phyloP scores from a whole-genome alignment of 805 yeast genomes.

The Metschnikowia corniflorae region DNA sequence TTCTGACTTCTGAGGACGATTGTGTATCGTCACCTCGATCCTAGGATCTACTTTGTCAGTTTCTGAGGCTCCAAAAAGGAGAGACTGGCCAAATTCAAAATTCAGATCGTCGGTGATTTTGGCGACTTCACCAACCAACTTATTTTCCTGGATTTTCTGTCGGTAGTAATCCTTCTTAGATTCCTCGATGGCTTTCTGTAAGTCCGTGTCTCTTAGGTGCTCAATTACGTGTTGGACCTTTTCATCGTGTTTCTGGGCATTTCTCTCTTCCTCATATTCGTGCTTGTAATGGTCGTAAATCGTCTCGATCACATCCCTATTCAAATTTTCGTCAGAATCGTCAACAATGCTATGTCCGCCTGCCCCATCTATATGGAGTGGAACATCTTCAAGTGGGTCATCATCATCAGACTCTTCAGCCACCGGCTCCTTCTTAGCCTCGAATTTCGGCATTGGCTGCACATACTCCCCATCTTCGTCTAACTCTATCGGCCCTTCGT shows the following conservation, averaged over 20 bases:
- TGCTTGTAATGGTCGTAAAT: slow-evolving; percentile 31
- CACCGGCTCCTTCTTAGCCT: neutral
- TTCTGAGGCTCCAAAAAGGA: slow-evolving; percentile 15
- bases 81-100: slow-evolving; percentile 21
- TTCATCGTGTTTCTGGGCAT: neutral
- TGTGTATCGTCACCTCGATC: too few species aligned
- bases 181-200: slow-evolving; percentile 45
- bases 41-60: too few species aligned
- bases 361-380: slow-evolving; percentile 11
- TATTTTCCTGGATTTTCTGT: slow-evolving; percentile 22
- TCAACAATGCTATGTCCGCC: neutral
- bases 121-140: neutral
- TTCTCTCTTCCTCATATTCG: slow-evolving; percentile 5
- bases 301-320: slow-evolving; percentile 33
- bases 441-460: neutral
- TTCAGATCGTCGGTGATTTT: neutral
- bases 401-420: slow-evolving; percentile 18
- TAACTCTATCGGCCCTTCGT: slow-evolving; percentile 47
- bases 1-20: neutral
- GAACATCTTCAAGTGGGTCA: slow-evolving; percentile 23
- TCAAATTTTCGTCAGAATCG: slow-evolving; percentile 25
- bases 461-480: slow-evolving; percentile 38
- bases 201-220: slow-evolving; percentile 32
- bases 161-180: slow-evolving; percentile 43
- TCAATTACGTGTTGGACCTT: slow-evolving; percentile 6